phyloP scores from a whole-genome alignment of 106 monocot genomes.

The Apostasia shenzhenica region DNA sequence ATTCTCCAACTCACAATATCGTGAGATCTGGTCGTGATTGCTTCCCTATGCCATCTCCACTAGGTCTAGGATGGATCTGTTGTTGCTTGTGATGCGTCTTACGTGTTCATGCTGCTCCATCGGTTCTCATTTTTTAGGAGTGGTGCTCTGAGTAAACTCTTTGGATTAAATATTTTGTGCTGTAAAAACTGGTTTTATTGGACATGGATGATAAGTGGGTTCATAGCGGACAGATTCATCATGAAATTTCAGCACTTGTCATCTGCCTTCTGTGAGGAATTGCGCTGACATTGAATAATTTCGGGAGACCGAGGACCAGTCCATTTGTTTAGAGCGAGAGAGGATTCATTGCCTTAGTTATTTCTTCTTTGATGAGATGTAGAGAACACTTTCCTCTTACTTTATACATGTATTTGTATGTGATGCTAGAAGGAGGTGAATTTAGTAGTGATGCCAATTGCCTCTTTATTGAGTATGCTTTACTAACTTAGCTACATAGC shows the following conservation, averaged over 20 bases:
- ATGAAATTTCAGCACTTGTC: background rate
- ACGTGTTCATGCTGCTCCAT: background rate
- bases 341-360: no score
- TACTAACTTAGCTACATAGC: no score
- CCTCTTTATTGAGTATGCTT: no score
- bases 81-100: background rate
- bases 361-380: no score
- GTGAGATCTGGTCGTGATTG: constrained; percentile 1
- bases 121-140: background rate
- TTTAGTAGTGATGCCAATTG: no score
- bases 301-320: no score
- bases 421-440: no score
- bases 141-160: background rate
- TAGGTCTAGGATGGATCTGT: constrained; percentile 1
- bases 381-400: no score
- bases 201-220: background rate
- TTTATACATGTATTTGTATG: no score
- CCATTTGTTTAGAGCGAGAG: no score
- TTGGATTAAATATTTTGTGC: background rate
- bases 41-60: background rate
- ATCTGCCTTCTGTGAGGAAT: background rate
- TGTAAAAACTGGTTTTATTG: background rate
- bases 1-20: background rate
- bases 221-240: background rate
- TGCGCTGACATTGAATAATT: background rate